Percentiles rank a stretch among this genome's conserved stretches.
These are phyloP conservation scores for Colletotrichum theobromicola DNA, from an alignment of 2,329 filamentous ascomycete genomes.

Conservation along the genomic window DNA sequence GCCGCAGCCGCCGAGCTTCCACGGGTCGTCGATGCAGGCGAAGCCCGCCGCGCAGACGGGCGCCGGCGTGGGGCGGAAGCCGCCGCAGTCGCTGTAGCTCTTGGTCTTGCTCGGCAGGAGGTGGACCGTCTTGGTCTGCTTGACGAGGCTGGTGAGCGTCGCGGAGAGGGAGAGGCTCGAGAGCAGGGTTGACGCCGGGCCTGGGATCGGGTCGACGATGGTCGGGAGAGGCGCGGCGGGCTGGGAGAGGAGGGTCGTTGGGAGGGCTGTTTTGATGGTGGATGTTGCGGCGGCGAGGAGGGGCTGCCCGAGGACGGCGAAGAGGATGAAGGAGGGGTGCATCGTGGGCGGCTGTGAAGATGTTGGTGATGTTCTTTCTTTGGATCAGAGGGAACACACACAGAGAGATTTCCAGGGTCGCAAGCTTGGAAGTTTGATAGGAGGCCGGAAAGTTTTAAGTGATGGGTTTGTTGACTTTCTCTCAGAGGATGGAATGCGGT, in stretches of 20 bases:
- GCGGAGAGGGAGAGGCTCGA: neutral
- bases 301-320: conserved; percentile 6
- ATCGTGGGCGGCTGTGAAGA: neutral
- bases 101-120: neutral
- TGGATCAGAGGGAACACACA: neutral
- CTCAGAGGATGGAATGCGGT: neutral
- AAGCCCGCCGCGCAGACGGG: conserved; percentile 27
- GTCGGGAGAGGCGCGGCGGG: neutral
- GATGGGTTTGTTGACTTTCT: neutral
- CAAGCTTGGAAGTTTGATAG: neutral
- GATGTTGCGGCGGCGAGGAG: neutral
- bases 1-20: conserved; percentile 32
- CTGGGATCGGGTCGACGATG: neutral
- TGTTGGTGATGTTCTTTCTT: neutral
- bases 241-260: neutral
- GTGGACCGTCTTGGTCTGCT: neutral
- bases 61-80: conserved; percentile 27
- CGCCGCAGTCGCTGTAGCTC: conserved; percentile 36
- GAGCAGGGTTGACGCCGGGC: neutral
- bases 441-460: neutral
- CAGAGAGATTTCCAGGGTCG: neutral
- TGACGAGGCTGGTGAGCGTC: neutral
- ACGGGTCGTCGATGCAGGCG: conserved; percentile 38
- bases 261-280: neutral
- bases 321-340: neutral